Conservation (phyloP, 2,329 filamentous ascomycete genomes). For the Aspergillus pseudoviridinutans region DNA sequence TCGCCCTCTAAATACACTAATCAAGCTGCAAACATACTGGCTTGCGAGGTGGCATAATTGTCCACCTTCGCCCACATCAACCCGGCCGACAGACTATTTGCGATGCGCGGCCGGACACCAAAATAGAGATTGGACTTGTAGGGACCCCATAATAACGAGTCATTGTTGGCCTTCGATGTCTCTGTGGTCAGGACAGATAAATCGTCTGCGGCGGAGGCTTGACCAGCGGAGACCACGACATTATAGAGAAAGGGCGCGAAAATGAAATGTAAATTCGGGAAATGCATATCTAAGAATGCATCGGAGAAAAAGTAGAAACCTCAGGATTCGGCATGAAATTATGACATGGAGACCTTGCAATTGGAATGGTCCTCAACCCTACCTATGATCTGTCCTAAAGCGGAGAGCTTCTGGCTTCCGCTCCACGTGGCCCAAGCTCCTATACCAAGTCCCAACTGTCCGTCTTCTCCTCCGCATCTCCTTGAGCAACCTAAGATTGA, state of each 20-base stretch:
- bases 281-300: constrained; percentile 24
- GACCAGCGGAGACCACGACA: constrained; percentile 25
- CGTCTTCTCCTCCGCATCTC: neutral
- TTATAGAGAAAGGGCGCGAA: constrained; percentile 25
- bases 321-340: constrained; percentile 12
- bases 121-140: constrained; percentile 95
- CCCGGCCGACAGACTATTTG: constrained; percentile 75
- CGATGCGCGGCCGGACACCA: constrained; percentile 76
- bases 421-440: constrained; percentile 34
- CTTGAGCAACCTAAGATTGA: neutral
- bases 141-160: constrained; percentile 90
- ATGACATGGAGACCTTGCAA: constrained; percentile 12
- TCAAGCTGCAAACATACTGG: constrained; percentile 55
- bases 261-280: constrained; percentile 23
- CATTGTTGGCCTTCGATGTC: constrained; percentile 57
- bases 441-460: neutral
- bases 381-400: constrained; percentile 17
- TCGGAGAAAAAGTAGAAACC: constrained; percentile 10
- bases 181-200: constrained; percentile 37
- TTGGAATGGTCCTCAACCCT: constrained; percentile 11
- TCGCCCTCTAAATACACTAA: neutral
- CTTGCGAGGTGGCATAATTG: constrained; percentile 68
- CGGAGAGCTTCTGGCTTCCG: constrained; percentile 17
- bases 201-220: constrained; percentile 25
- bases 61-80: constrained; percentile 89